Evolutionary conservation across 768 basidiomycete species (phyloP), one percentile per base, ranked within the genome.

Genomic region (Trametes coccinea): DNA sequence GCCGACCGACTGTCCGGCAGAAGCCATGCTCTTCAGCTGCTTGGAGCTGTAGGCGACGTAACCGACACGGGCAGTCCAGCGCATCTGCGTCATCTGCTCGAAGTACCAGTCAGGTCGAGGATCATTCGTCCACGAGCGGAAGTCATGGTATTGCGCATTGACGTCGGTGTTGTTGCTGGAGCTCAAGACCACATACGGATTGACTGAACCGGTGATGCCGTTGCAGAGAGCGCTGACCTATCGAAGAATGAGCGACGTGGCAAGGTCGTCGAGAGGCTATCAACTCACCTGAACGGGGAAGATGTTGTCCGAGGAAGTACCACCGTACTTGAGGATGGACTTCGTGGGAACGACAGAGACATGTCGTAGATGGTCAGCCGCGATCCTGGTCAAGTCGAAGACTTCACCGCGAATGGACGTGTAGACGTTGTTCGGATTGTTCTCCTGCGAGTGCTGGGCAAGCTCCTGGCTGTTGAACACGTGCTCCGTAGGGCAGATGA

Each of bases 101-200:
- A 91, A 95, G 74, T 98, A 99, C 97, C 97, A 99, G 71, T 99
- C 97, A 0, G 97, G 96, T 8, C 97, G 85, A 0, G 90, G 89
- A 70, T 98, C 96, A 61, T 87, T 90, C 39, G 88, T 89, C 71
- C 80, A 87, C 0, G 88, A 88, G 16, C 96, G 90, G 84, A 99
- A 99, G 72, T 99, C 96, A 73, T 98, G 97, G 72, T 98, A 99
- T 68, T 86, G 80, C 0, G 89, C 79, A 68, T 95, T 90, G 16
- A 76, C 70, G 63, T 92, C 88, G 22, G 88, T 84, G 70, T 83
- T 82, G 77, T 98, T 99, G 65, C 79, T 79, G 5, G 90, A 83
- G 67, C 86, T 84, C 63, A 96, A 80, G 1, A 82, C 80, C 22
- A 99, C 86, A 73, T 89, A 99, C 9, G 74, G 75, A 67, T 86